phyloP scores from a whole-genome alignment of 768 basidiomycete genomes.

The Rhodosporidiobolus odoratus region DNA sequence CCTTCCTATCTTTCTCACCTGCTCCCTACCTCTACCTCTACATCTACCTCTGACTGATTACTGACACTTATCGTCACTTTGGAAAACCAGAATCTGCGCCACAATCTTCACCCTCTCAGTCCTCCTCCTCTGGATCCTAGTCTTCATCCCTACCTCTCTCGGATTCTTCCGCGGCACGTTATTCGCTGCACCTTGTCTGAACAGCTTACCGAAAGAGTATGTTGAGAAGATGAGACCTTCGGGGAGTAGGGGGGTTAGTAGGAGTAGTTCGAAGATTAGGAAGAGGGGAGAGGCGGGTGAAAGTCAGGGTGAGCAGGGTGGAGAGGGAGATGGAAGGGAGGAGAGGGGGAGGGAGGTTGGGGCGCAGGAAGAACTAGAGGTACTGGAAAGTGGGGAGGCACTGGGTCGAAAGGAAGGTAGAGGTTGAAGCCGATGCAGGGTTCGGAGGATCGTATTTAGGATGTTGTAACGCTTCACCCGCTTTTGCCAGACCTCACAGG shows the following conservation, averaged over 20 bases:
- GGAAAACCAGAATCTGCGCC: constrained; percentile 27
- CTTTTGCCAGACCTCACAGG: no score
- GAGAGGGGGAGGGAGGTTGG: no score
- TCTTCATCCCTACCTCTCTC: constrained; percentile 32
- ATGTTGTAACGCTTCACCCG: no score
- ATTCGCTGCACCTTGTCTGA: constrained; percentile 34
- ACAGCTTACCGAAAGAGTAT: constrained; percentile 27
- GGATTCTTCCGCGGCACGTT: constrained; percentile 36
- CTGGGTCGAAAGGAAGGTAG: no score
- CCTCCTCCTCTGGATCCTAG: constrained; percentile 34
- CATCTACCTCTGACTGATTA: not conserved
- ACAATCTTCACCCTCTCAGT: constrained; percentile 41
- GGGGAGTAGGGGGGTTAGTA: not conserved
- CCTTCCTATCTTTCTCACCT: not conserved
- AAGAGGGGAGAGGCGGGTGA: not conserved
- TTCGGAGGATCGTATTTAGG: no score
- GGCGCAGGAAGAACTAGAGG: no score
- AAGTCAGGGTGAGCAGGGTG: not conserved
- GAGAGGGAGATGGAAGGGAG: no score
- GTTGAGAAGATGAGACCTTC: constrained; percentile 14
- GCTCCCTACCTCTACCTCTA: not conserved
- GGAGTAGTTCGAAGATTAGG: not conserved
- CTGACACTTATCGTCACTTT: not conserved
- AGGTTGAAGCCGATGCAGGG: no score
- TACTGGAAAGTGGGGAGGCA: no score